Evolutionary conservation across 345 rosid genomes (phyloP), one percentile per base, ranked within the genome.

Genomic region (Melaleuca quinquenervia): DNA sequence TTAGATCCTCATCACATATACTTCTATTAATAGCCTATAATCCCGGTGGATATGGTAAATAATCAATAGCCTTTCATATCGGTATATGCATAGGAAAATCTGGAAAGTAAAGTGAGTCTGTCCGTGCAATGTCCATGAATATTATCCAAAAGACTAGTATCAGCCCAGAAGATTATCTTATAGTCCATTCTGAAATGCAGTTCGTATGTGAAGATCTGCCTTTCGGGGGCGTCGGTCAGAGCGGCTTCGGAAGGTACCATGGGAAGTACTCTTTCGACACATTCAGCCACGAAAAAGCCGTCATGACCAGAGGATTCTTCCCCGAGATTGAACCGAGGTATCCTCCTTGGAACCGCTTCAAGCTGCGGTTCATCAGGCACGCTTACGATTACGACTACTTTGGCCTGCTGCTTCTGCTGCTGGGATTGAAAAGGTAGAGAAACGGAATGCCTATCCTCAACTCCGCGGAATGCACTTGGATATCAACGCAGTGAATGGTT

Each of bases 211-310:
- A 95, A 85, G 85, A 85, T 18, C 86, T 95, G 55, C 99, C 99
- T 22, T 96, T 96, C 82, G 99, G 99, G 87, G 98, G 98, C 20
- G 98, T 95, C 20, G 99, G 97, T 11, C 88, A 93, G 82, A 95
- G 98, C 84, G 98, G 99, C 8, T 88, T 91, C 8, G 98, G 98
- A 83, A 94, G 96, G 91, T 96, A 95, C 92, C 99, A 96, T 16
- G 98, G 99, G 56, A 95, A 93, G 90, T 96, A 93, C 90, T 95
- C 98, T 21, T 97, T 97, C 56, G 99, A 97, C 29, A 88, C 96
- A 36, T 97, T 97, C 90, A 96, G 98, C 88, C 99, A 95, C 70
- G 97, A 94, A 87, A 97, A 97, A 86, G 94, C 96, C n/a, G 91
- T 96, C 18, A 32, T 97, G 93, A 91, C 91, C 26, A 88, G 98